Conservation (phyloP, 2,329 filamentous ascomycete genomes). For the Alternaria sp. region DNA sequence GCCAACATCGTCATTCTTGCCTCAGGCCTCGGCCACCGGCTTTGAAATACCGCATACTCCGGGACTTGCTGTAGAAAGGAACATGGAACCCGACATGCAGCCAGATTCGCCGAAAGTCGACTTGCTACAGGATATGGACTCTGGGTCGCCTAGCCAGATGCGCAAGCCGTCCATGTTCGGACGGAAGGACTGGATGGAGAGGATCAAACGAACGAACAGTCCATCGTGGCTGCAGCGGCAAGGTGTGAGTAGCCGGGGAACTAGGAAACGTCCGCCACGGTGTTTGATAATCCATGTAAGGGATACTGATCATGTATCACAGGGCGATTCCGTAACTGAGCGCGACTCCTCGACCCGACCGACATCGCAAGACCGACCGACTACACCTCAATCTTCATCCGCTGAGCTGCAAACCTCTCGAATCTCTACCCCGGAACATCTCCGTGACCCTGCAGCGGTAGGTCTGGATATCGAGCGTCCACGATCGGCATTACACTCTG, state of each 20-base stretch:
- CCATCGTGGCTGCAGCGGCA: conserved; percentile 71
- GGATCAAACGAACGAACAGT: conserved; percentile 79
- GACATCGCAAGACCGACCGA: conserved; percentile 35
- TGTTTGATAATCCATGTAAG: background rate
- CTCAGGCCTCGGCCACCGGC: conserved; percentile 20
- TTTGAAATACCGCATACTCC: conserved; percentile 23
- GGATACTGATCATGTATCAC: conserved; percentile 21
- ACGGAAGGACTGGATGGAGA: conserved; percentile 80
- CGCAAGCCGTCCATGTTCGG: conserved; percentile 53
- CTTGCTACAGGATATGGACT: conserved; percentile 12
- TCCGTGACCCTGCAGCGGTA: conserved; percentile 35
- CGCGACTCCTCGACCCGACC: conserved; percentile 22
- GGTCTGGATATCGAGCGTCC: conserved; percentile 76
- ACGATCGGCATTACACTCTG: conserved; percentile 72
- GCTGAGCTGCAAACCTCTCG: conserved; percentile 46
- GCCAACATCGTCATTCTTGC: conserved; percentile 25
- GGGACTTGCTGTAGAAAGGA: conserved; percentile 10
- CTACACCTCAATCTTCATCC: conserved; percentile 44
- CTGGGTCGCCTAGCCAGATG: conserved; percentile 27
- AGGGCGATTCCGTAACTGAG: conserved; percentile 25
- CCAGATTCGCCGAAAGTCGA: conserved; percentile 6
- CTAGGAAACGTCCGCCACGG: background rate
- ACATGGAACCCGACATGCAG: conserved; percentile 14
- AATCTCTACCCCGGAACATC: conserved; percentile 33
- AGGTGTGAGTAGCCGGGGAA: conserved; percentile 54